Evolutionary conservation across 371 early-diverging fungal genomes (phyloP).

Genomic region (Mortierella sp.): DNA sequence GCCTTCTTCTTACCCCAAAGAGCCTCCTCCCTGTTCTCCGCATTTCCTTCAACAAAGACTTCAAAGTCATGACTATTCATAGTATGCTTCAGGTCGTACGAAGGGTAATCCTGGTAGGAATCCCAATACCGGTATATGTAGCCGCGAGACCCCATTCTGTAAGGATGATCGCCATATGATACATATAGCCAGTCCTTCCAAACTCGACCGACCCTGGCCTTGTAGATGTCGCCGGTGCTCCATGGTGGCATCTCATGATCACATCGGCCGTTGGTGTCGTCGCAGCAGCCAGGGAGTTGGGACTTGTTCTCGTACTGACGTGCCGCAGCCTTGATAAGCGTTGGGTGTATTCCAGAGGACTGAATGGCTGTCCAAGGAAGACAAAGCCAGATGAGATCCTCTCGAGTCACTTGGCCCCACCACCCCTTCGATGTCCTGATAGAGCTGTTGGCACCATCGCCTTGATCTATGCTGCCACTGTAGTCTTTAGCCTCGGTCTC

Average conservation of each 20-base stretch:
- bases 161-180: not conserved
- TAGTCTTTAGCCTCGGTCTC: not conserved
- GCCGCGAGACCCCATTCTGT: not conserved
- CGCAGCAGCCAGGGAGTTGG: not conserved
- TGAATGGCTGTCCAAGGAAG: not conserved
- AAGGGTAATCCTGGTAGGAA: not conserved
- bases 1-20: not conserved
- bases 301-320: not conserved
- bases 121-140: not conserved
- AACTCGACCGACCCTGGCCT: not conserved
- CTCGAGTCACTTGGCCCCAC: not conserved
- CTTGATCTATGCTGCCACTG: not conserved
- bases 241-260: not conserved
- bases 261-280: not conserved
- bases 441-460: too few relatives aligned
- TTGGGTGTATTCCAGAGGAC: not conserved
- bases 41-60: not conserved
- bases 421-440: not conserved
- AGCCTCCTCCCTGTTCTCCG: not conserved
- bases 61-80: not conserved
- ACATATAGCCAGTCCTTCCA: not conserved
- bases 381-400: not conserved
- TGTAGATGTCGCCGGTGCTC: not conserved
- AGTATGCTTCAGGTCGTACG: not conserved
- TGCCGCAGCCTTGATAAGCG: not conserved